These are phyloP conservation scores for Boletus subcaerulescens DNA, from an alignment of 768 basidiomycete genomes.

Conservation along the genomic window DNA sequence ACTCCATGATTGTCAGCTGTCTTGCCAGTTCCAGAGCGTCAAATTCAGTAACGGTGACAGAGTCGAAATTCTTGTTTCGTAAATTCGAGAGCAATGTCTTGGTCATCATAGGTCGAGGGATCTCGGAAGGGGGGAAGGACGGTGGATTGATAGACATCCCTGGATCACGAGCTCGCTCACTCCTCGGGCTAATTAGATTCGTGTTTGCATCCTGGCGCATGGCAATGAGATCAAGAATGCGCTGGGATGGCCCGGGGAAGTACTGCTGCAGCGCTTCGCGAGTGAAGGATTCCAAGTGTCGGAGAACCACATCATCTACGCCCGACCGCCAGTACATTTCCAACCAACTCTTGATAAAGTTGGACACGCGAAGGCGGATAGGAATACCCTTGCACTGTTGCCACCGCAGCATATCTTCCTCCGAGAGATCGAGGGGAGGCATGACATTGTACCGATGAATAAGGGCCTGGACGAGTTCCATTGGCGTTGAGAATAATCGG, in stretches of 20 bases:
- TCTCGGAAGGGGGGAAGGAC: slow-evolving; percentile 50
- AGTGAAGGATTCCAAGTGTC: slow-evolving; percentile 56
- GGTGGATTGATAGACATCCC: slow-evolving; percentile 73
- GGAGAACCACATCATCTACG: slow-evolving; percentile 65
- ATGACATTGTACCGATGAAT: slow-evolving; percentile 81
- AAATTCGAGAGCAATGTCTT: slow-evolving; percentile 70
- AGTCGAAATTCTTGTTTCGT: slow-evolving; percentile 58
- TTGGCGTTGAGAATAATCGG: slow-evolving; percentile 81
- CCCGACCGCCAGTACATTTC: slow-evolving; percentile 86
- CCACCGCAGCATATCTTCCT: slow-evolving; percentile 71
- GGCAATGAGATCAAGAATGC: slow-evolving; percentile 66
- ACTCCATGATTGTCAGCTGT: slow-evolving; percentile 94
- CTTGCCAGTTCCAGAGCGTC: slow-evolving; percentile 89
- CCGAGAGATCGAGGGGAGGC: slow-evolving; percentile 54
- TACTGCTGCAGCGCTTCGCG: slow-evolving; percentile 55
- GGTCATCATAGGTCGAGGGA: slow-evolving; percentile 85
- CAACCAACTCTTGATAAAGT: slow-evolving; percentile 93
- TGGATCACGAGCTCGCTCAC: slow-evolving; percentile 68
- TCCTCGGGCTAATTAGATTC: slow-evolving; percentile 51
- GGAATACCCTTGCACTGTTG: slow-evolving; percentile 85
- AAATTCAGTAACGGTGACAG: slow-evolving; percentile 82
- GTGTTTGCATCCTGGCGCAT: slow-evolving; percentile 50
- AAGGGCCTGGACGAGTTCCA: slow-evolving; percentile 71
- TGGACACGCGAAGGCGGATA: slow-evolving; percentile 85
- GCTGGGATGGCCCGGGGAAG: slow-evolving; percentile 68